Base-by-base conservation (phyloP, 257 asterid genomes). In the Euphrasia confusa region DNA sequence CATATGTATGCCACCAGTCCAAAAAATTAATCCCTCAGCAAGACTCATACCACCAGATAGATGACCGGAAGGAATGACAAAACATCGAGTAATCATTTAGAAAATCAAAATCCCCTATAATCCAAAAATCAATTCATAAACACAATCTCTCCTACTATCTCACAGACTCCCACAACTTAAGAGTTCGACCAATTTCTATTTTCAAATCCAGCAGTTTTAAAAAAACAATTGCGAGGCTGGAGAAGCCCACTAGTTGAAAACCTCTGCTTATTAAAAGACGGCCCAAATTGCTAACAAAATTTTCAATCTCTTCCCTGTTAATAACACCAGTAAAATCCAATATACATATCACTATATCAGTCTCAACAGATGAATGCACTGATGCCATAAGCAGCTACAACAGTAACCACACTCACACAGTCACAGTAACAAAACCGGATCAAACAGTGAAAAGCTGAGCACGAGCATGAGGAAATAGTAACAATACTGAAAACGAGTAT, bases 281-380 rank as follows among this genome's bases (percentile, higher is more conserved):
- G 27, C 6, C 12, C 15, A 18, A 54, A 2, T 2, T 11, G 50
- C 3, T 2, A 45, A 10, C 14, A 45, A 45, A 11, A 45, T 33
- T 48, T 21, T 59, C 53, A 37, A 10, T 49, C 45, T 42, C 61
- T 58, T 35, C 66, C 54, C 27, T 11, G 52, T 10, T n/a, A 32
- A 28, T 30, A 4, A 42, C 33, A 12, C 26, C 30, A 32, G 42
- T 4, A 30, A 67, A 55, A 40, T 32, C 45, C 55, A 49, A 42
- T 47, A 33, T 42, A 17, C 58, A 56, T n/a, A 44, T 30, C 47
- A 57, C 18, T 58, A 45, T 49, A 2, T 11, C 59, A 62, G 32
- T n/a, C 15, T 10, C 33, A 28, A 10, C 4, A 30, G 15, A 49
- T 15, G 5, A 17, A 49, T 49, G 55, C 55, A 49, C 55, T n/a